A percentile compares a stretch with the other conserved stretches of the same genome.
phyloP scores from a whole-genome alignment of 768 basidiomycete species.

The Tulasnella sp. region DNA sequence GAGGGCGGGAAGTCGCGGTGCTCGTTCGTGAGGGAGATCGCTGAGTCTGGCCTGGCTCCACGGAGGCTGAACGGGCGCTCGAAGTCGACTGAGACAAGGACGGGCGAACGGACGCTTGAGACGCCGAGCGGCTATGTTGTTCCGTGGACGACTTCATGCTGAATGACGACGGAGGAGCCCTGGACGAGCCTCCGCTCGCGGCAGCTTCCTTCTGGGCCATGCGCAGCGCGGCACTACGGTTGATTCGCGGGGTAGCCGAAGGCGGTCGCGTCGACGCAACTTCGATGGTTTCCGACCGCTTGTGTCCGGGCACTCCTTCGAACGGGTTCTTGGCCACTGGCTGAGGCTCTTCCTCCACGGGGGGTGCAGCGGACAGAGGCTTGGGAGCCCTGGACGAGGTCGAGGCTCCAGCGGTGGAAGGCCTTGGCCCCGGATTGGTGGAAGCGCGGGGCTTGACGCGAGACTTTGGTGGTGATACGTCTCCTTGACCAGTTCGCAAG shows the following conservation, averaged over 20 bases:
- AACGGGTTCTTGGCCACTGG: constrained; percentile 52
- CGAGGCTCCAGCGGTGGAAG: neutral
- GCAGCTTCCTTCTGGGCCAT: constrained; percentile 41
- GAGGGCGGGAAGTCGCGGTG: constrained; percentile 37
- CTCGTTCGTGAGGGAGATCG: constrained; percentile 35
- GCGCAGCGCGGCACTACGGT: constrained; percentile 30
- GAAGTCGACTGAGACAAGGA: neutral
- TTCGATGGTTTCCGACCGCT: constrained; percentile 59
- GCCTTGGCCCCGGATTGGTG: neutral
- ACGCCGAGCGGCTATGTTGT: constrained; percentile 46
- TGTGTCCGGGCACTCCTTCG: constrained; percentile 77
- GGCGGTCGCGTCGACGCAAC: constrained; percentile 77
- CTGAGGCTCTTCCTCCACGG: constrained; percentile 45
- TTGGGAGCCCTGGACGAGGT: constrained; percentile 4
- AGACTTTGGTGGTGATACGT: constrained; percentile 50
- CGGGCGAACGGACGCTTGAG: constrained; percentile 30
- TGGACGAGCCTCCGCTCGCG: neutral
- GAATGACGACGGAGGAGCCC: constrained; percentile 49
- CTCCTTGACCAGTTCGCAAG: constrained; percentile 60
- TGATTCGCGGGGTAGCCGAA: constrained; percentile 57
- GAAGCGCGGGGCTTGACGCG: neutral
- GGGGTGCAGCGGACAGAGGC: neutral
- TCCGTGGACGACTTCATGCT: constrained; percentile 46
- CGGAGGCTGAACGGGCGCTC: constrained; percentile 36
- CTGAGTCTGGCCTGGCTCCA: constrained; percentile 47